Conservation (phyloP, 352 stramenopile species). For the Globisporangium abappressorium region DNA sequence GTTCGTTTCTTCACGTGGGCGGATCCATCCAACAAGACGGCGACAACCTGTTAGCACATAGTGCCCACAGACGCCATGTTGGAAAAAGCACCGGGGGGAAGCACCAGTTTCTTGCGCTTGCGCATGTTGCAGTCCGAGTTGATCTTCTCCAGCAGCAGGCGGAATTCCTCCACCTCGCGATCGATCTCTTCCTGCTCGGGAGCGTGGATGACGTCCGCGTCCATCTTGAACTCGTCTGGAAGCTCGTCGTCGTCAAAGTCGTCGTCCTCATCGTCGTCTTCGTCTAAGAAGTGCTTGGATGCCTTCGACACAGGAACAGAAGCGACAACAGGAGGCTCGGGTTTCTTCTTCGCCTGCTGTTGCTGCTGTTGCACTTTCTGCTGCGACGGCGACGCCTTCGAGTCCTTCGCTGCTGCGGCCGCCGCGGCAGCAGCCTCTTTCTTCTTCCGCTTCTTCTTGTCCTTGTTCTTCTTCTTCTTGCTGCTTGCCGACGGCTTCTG, state of each 20-base stretch:
- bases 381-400: conserved; percentile 25
- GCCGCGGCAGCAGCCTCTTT: conserved; percentile 20
- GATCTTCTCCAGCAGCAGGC: conserved; percentile 68
- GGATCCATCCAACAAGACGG: background rate
- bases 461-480: conserved; percentile 80
- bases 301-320: background rate
- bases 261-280: conserved; percentile 11
- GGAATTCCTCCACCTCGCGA: conserved; percentile 76
- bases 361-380: conserved; percentile 5
- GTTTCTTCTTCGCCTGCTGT: conserved; percentile 15
- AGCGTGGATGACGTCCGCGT: conserved; percentile 21
- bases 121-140: conserved; percentile 48
- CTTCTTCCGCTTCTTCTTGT: conserved; percentile 73
- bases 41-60: conserved; percentile 11
- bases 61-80: conserved; percentile 18
- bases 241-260: conserved; percentile 10
- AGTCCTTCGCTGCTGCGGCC: conserved; percentile 15
- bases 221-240: conserved; percentile 8
- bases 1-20: background rate
- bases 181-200: conserved; percentile 58
- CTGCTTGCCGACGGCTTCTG: conserved; percentile 47
- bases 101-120: conserved; percentile 67
- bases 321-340: background rate
- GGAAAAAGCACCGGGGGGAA: conserved; percentile 59
- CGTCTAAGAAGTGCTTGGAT: conserved; percentile 7